Evolutionary conservation across 2,329 filamentous ascomycete genomes (phyloP), one percentile per base, ranked within the genome.

Genomic region (Talaromyces sp.): DNA sequence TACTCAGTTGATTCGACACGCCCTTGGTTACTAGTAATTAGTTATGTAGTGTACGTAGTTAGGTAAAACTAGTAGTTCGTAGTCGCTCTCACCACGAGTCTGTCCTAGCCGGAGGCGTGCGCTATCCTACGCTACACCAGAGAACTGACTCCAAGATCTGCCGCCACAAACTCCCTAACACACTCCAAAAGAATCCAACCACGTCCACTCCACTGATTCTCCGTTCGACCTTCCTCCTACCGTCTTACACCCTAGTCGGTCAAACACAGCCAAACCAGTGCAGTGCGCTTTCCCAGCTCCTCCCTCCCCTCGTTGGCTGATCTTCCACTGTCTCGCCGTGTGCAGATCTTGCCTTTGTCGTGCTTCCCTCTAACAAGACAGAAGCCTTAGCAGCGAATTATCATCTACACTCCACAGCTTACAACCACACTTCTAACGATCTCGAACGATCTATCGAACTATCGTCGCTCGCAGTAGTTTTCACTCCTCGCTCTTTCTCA

Each of bases 131-230:
- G 21, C 44, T 46, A 25, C 21, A 46, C 44, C 46, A 31, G 23
- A 50, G 46, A 50, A n/a, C 16, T n/a, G 21, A 25, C 35, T 31
- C 35, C 55, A 44, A 16, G 40, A 59, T 48, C 57, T 48, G 57
- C 57, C 57, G 57, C 57, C 57, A 59, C 57, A 46, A n/a, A 31
- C 40, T 11, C 28, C 40, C 25, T 59, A 48, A 44, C 25, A 18
- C 23, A 14, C 28, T 23, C 14, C 8, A n/a, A n/a, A 25, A 18
- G 25, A 35, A 18, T 8, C 21, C 14, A 8, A 50, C 31, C 46
- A 25, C 28, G 28, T 28, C 28, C 28, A 28, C 28, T 28, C 28
- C 28, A 28, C 28, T 28, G 6, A 28, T 28, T 3, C 28, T 28
- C 28, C 28, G 6, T 28, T 28, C 28, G 6, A 28, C 14, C 42